Evolutionary conservation across 345 rosid species (phyloP), one percentile per base, ranked within the genome.

Genomic region (Heritiera littoralis): DNA sequence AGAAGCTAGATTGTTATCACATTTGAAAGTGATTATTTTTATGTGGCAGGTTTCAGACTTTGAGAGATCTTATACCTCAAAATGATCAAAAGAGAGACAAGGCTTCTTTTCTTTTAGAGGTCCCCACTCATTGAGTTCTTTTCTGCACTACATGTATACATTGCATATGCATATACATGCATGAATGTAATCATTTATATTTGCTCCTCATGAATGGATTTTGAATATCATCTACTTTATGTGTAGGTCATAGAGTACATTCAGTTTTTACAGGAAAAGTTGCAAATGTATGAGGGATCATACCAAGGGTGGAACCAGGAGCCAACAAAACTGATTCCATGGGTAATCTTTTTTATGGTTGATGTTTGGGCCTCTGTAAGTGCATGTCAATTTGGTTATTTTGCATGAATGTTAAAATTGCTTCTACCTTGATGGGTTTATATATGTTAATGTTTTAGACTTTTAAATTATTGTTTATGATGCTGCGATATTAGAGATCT

Each of bases 31-130:
- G 46, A n/a, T 60, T 78, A 20, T 77, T 52, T 79, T 76, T 80
- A 61, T 75, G 66, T 43, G 32, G 81, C 92, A 94, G 98, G 72
- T 94, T 94, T 83, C 98, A 93, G 82, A 83, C 79, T 78, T 86
- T 94, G 84, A 93, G 97, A 87, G 91, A 85, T 78, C 86, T 94
- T 41, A 90, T 94, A 74, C 97, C 98, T 64, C 97, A 87, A 76
- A 86, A 85, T 82, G 97, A 94, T 78, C 96, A 91, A 35, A 94
- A 90, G 83, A 89, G 91, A 77, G 98, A 93, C 76, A 94, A 90
- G 87, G 97, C 97, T 38, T 94, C 98, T 3, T 86, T 94, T 76
- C 86, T 93, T 32, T 82, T 91, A 77, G 97, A 94, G 97, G 97
- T 92, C 20, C 41, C 38, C n/a, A 3, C 46, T 75, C 55, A 38